A percentile compares a stretch with the other conserved stretches of the same genome.
phyloP scores from a whole-genome alignment of 331 rosid genomes.

The Erythrophleum ivorense region DNA sequence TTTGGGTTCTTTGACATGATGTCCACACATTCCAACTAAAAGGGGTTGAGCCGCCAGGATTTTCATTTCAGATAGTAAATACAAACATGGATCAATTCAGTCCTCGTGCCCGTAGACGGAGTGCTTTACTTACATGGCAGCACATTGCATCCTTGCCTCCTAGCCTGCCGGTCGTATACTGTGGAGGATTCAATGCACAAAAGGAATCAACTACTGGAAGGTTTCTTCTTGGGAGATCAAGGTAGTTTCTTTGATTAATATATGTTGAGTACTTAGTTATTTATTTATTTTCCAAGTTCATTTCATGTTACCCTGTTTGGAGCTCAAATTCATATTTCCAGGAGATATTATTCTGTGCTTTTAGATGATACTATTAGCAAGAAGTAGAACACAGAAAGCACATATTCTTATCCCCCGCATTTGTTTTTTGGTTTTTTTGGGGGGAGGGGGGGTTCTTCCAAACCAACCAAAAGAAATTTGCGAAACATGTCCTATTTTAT shows the following conservation, averaged over 20 bases:
- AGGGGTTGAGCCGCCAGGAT: slow-evolving; percentile 97
- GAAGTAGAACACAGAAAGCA: background rate
- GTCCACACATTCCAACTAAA: slow-evolving; percentile 99
- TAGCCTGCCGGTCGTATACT: slow-evolving; percentile 86
- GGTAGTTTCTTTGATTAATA: slow-evolving; percentile 51
- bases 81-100: slow-evolving; percentile 88
- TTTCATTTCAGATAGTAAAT: slow-evolving; percentile 93
- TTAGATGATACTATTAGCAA: background rate
- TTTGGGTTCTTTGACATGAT: slow-evolving; percentile 82
- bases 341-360: background rate
- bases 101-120: slow-evolving; percentile 92
- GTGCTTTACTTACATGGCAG: slow-evolving; percentile 99
- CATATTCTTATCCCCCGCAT: no score
- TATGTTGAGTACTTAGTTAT: slow-evolving; percentile 22
- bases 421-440: background rate
- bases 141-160: slow-evolving; percentile 99
- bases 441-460: background rate
- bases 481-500: background rate
- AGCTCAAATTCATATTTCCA: slow-evolving; percentile 28
- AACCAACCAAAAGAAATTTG: background rate
- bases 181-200: slow-evolving; percentile 96
- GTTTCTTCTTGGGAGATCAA: slow-evolving; percentile 95
- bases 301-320: background rate
- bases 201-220: slow-evolving; percentile 99
- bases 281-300: slow-evolving; percentile 8